Percentiles rank a stretch among this genome's conserved stretches.
phyloP scores from a whole-genome alignment of 1,284 basidiomycete species.

The Leccinum griseonigrum region DNA sequence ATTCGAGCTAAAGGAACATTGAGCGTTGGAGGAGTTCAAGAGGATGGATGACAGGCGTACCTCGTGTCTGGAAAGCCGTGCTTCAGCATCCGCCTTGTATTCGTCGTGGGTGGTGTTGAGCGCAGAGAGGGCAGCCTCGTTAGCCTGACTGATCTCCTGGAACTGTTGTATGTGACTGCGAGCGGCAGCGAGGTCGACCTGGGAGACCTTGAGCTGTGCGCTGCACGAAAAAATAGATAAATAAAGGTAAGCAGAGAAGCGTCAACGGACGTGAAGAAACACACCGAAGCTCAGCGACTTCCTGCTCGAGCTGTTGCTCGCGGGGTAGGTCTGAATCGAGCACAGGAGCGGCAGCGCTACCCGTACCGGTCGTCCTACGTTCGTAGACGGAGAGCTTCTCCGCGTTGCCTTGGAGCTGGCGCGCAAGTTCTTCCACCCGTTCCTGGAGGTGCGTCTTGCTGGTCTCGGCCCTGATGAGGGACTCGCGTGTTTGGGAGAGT shows the following conservation, averaged over 20 bases:
- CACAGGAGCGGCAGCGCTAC: conserved; percentile 26
- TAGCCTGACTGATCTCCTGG: conserved; percentile 80
- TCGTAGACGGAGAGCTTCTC: conserved; percentile 89
- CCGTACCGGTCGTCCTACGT: conserved; percentile 47
- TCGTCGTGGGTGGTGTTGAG: conserved; percentile 76
- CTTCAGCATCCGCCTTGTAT: conserved; percentile 69
- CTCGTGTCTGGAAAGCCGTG: conserved; percentile 62
- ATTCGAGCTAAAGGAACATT: conserved; percentile 53
- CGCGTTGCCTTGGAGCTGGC: conserved; percentile 71
- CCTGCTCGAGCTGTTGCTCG: conserved; percentile 80
- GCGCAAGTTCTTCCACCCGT: conserved; percentile 68
- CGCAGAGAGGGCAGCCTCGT: conserved; percentile 70
- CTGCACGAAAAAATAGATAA: conserved; percentile 35
- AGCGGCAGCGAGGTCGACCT: conserved; percentile 71
- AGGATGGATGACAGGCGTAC: conserved; percentile 38
- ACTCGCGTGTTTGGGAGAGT: conserved; percentile 68
- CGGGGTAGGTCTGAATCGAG: conserved; percentile 50
- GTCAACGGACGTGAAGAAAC: conserved; percentile 16
- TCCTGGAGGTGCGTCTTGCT: conserved; percentile 80
- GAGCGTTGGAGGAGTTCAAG: conserved; percentile 4
- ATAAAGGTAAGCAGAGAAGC: conserved; percentile 7
- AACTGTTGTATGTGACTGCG: conserved; percentile 77
- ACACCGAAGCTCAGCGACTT: conserved; percentile 81
- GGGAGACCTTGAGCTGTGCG: conserved; percentile 68
- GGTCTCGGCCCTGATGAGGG: conserved; percentile 73